Percentiles rank a stretch among this genome's conserved stretches.
phyloP scores from a whole-genome alignment of 495 filamentous ascomycete species.

The Podospora comata region DNA sequence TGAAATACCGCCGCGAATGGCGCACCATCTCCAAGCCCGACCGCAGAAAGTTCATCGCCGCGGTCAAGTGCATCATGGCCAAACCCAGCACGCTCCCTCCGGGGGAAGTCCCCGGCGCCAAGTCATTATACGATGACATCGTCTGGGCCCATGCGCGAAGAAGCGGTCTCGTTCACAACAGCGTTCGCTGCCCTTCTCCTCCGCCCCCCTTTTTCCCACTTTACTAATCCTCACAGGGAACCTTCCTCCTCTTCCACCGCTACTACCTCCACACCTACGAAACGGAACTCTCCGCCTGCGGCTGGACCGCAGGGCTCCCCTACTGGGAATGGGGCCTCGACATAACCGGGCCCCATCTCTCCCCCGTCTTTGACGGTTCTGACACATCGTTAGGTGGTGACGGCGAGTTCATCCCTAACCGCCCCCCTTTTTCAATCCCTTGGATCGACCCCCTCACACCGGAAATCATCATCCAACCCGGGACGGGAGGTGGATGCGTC shows the following conservation, averaged over 20 bases:
- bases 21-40: slow-evolving; percentile 43
- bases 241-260: slow-evolving; percentile 70
- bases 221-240: slow-evolving; percentile 26
- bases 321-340: slow-evolving; percentile 66
- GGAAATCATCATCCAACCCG: slow-evolving; percentile 37
- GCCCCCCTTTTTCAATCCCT: slow-evolving; percentile 12
- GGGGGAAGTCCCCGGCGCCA: slow-evolving; percentile 31
- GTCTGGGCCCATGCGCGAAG: slow-evolving; percentile 63
- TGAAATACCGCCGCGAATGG: slow-evolving; percentile 34
- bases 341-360: slow-evolving; percentile 47
- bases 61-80: slow-evolving; percentile 60
- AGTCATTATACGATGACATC: slow-evolving; percentile 61
- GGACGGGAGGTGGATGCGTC: slow-evolving; percentile 64
- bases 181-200: slow-evolving; percentile 16
- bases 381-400: slow-evolving; percentile 60
- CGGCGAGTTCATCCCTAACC: slow-evolving; percentile 45
- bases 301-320: slow-evolving; percentile 49
- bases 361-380: slow-evolving; percentile 61
- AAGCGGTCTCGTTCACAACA: slow-evolving; percentile 58
- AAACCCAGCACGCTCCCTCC: slow-evolving; percentile 44
- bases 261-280: slow-evolving; percentile 65
- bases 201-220: background rate
- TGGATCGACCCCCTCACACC: background rate
- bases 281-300: slow-evolving; percentile 64
- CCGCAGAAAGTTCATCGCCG: slow-evolving; percentile 58